These are phyloP conservation scores for thale cress (Arabidopsis thaliana) DNA, from an alignment of 345 rosid species.

Conservation along the genomic window DNA sequence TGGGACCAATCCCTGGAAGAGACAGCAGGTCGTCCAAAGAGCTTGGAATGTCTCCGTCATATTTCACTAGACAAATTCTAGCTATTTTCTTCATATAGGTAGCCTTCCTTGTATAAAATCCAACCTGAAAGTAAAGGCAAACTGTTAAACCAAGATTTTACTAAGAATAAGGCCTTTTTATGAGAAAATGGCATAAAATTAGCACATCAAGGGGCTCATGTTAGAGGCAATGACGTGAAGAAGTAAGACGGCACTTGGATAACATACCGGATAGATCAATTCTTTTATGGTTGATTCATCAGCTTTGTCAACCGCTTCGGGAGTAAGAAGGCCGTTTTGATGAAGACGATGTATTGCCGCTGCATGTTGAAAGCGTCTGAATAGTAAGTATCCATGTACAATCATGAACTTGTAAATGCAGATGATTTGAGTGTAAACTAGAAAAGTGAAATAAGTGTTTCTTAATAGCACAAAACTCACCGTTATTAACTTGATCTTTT, in stretches of 20 bases:
- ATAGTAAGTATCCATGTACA: constrained; percentile 21
- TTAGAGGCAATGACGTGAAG: constrained; percentile 5
- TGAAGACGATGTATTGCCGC: constrained; percentile 92
- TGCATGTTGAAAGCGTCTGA: constrained; percentile 42
- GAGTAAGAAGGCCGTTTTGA: constrained; percentile 69
- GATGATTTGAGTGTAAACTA: not conserved
- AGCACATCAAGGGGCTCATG: not conserved
- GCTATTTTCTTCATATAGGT: constrained; percentile 90
- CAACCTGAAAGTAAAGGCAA: constrained; percentile 61
- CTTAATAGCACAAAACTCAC: constrained; percentile 47
- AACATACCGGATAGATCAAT: constrained; percentile 87
- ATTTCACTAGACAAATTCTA: constrained; percentile 69
- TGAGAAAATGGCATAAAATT: constrained; percentile 12
- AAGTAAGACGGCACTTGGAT: constrained; percentile 15
- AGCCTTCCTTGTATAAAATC: constrained; percentile 90
- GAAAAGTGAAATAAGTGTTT: not conserved
- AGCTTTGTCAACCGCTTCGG: constrained; percentile 77
- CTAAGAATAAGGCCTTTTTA: not conserved
- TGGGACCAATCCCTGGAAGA: constrained; percentile 97
- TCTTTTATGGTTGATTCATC: constrained; percentile 77
- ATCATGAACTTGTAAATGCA: not conserved
- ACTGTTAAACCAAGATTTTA: not conserved
- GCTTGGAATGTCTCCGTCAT: constrained; percentile 84
- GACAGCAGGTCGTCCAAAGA: constrained; percentile 80
- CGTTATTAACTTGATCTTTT: constrained; percentile 78